Base-by-base conservation (phyloP, 345 rosid genomes). In the Pistacia integerrima region DNA sequence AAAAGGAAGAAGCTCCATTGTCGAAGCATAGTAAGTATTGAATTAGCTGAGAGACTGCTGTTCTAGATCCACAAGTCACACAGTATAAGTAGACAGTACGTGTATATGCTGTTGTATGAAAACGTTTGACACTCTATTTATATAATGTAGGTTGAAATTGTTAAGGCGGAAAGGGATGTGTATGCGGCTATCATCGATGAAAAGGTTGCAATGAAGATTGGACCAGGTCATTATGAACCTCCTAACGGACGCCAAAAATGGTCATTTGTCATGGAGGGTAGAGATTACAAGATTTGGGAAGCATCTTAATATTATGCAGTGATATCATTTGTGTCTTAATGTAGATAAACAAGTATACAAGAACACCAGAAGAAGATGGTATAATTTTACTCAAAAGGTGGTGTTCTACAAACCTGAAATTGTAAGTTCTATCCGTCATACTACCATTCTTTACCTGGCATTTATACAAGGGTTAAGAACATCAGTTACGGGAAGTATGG, bases 221-320 rank as follows among this genome's bases (percentile, higher is more conserved):
- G 99, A 73, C 99, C 99, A 33, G 99, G 97, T 51, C 80, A 88
- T 74, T 95, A 79, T 5, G 97, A 93, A 73, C 99, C 98, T 30
- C 91, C 81, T 33, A 84, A 67, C 48, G 94, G 84, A 22, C 58
- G 85, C 35, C 79, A 79, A 65, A 85, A 59, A 46, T 95, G 99
- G 99, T 89, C 91, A 38, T 9, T 54, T 4, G 90, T 85, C 13
- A n/a, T 82, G 0, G 92, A 93, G 81, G 99, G 98, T 75, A 88
- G 70, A 62, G 94, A 92, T 82, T 95, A 92, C 90, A 92, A 88
- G 90, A 91, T 89, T 64, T 95, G 99, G 99, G 97, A 90, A 90
- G 71, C 94, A 58, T 87, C 91, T 28, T 90, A 87, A 83, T 65
- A 16, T 51, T 9, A 69, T 56, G 12, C 35, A 11, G 30, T 38